Conservation (phyloP, 2,329 filamentous ascomycete species). For the Thielaviopsis ethacetica region DNA sequence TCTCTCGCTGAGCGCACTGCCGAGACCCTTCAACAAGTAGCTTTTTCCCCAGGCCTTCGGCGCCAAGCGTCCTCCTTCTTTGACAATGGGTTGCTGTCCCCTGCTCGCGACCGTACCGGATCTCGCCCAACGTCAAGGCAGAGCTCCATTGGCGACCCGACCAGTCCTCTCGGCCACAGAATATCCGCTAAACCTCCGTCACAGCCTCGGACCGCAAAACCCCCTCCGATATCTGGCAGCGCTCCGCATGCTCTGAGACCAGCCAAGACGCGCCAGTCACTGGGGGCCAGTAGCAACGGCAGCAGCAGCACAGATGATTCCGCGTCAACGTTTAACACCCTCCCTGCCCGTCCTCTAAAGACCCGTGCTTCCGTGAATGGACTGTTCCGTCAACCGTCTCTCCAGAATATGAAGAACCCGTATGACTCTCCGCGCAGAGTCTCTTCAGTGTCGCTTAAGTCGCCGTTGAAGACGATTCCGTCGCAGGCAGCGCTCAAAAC, state of each 20-base stretch:
- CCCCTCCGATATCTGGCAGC: slow-evolving; percentile 26
- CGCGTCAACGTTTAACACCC: slow-evolving; percentile 28
- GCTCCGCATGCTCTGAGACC: slow-evolving; percentile 25
- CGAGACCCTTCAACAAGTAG: slow-evolving; percentile 63
- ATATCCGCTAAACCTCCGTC: slow-evolving; percentile 23
- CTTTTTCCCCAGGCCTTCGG: slow-evolving; percentile 56
- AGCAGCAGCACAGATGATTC: slow-evolving; percentile 12
- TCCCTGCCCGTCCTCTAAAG: slow-evolving; percentile 29
- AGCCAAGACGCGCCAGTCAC: slow-evolving; percentile 18
- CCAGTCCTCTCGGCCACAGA: slow-evolving; percentile 34
- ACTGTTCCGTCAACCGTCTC: slow-evolving; percentile 38
- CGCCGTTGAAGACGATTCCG: slow-evolving; percentile 4
- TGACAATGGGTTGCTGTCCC: slow-evolving; percentile 22
- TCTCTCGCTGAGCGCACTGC: slow-evolving; percentile 74
- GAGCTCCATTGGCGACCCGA: slow-evolving; percentile 15
- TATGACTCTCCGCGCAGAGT: slow-evolving; percentile 15
- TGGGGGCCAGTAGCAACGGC: neutral
- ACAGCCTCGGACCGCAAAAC: slow-evolving; percentile 28
- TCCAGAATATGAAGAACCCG: slow-evolving; percentile 22
- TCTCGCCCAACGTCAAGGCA: slow-evolving; percentile 7
- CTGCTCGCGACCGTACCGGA: slow-evolving; percentile 18
- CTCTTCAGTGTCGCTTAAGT: slow-evolving; percentile 8
- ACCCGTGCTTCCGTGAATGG: slow-evolving; percentile 36
- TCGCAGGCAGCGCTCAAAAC: neutral
- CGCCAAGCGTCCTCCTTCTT: slow-evolving; percentile 59